Conservation (phyloP, 2,329 filamentous ascomycete species). For the Arthroderma sp. region DNA sequence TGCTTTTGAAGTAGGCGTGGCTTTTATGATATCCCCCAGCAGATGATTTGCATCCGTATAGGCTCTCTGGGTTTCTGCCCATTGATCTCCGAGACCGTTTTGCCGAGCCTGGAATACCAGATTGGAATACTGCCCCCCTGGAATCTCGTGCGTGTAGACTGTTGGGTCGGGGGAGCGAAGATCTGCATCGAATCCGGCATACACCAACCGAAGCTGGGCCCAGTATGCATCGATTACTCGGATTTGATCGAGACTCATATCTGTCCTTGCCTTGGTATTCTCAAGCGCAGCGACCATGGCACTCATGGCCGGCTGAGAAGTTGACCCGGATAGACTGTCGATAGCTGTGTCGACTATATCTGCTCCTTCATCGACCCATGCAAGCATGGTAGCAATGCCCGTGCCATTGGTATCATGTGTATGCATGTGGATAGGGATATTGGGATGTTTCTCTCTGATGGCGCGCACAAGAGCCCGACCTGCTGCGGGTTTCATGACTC, state of each 20-base stretch:
- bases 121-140: slow-evolving; percentile 95
- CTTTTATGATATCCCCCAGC: slow-evolving; percentile 97
- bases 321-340: slow-evolving; percentile 96
- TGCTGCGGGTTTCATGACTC: slow-evolving; percentile 90
- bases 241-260: slow-evolving; percentile 67
- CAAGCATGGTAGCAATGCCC: slow-evolving; percentile 95
- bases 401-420: slow-evolving; percentile 98
- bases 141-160: slow-evolving; percentile 98
- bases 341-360: slow-evolving; percentile 93
- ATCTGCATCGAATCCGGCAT: slow-evolving; percentile 96
- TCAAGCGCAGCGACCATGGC: slow-evolving; percentile 87
- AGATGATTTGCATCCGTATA: slow-evolving; percentile 96
- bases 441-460: slow-evolving; percentile 89
- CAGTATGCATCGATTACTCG: slow-evolving; percentile 89
- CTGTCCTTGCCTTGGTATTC: slow-evolving; percentile 66
- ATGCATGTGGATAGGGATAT: slow-evolving; percentile 97
- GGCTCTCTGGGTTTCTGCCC: slow-evolving; percentile 98
- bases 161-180: slow-evolving; percentile 88
- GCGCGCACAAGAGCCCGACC: slow-evolving; percentile 72
- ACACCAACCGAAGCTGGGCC: slow-evolving; percentile 88
- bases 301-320: slow-evolving; percentile 93
- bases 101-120: slow-evolving; percentile 99
- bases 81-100: slow-evolving; percentile 87
- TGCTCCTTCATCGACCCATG: slow-evolving; percentile 82
- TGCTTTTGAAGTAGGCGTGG: slow-evolving; percentile 97